Percentiles rank a stretch among this genome's conserved stretches.
Evolutionary conservation across 257 asterid genomes (phyloP).

Genomic region (Osmanthus fragrans): DNA sequence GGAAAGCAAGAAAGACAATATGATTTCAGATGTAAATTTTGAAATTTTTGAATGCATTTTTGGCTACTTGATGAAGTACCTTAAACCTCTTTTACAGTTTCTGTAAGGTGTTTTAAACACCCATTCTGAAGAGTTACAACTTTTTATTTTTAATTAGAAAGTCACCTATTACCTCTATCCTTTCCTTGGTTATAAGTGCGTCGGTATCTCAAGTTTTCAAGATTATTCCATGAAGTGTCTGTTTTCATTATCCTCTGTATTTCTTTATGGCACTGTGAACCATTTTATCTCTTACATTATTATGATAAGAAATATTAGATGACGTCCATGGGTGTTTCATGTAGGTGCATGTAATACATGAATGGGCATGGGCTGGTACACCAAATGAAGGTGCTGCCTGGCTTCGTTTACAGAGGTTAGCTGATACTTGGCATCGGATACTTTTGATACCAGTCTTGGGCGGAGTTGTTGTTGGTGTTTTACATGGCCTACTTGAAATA

Average conservation of each 20-base stretch:
- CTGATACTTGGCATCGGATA: constrained; percentile 97
- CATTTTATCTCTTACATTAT: neutral
- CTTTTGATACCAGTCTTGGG: constrained; percentile 92
- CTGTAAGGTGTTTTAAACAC: neutral
- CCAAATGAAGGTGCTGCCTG: constrained; percentile 98
- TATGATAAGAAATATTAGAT: constrained; percentile 1
- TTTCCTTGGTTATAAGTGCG: neutral
- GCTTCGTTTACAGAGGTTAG: constrained; percentile 91
- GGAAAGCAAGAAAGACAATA: neutral
- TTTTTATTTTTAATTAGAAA: neutral
- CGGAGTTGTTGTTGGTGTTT: constrained; percentile 93
- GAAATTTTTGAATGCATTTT: neutral
- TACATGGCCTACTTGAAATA: constrained; percentile 91
- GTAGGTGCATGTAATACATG: constrained; percentile 92
- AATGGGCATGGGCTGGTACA: constrained; percentile 99
- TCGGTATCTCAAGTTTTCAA: too few species aligned
- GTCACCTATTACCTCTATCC: neutral
- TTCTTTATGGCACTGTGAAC: neutral
- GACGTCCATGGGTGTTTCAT: constrained; percentile 18
- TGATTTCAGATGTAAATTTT: neutral
- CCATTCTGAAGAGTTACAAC: neutral
- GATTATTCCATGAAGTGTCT: too few species aligned
- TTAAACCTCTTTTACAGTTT: neutral
- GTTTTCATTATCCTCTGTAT: neutral
- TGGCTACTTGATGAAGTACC: neutral